Percentiles rank a stretch among this genome's conserved stretches.
Conservation (phyloP, 2,329 filamentous ascomycete species). For the Gremmenia infestans region DNA sequence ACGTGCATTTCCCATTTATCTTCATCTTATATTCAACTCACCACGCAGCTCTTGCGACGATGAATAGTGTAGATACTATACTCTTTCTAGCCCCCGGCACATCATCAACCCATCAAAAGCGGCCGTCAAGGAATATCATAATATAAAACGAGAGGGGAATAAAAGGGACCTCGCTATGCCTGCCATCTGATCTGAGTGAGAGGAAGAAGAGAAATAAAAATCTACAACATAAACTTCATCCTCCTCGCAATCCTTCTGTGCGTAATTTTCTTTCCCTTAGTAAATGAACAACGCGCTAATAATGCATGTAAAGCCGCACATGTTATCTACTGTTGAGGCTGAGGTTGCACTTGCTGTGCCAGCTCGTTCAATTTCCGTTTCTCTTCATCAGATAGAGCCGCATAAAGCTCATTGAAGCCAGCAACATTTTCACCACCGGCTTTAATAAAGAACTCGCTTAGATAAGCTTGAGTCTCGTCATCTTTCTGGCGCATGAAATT, state of each 20-base stretch:
- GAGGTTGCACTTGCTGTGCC: constrained; percentile 17
- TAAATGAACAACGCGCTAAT: neutral
- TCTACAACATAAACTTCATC: neutral
- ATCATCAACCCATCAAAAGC: neutral
- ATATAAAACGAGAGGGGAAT: neutral
- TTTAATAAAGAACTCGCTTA: constrained; percentile 72
- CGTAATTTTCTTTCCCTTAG: neutral
- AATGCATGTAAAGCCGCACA: neutral
- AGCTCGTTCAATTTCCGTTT: constrained; percentile 42
- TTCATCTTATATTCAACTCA: neutral
- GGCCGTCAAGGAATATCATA: neutral
- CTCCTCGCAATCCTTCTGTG: neutral
- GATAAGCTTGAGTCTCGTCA: constrained; percentile 83
- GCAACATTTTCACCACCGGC: constrained; percentile 32
- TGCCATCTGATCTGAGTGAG: neutral
- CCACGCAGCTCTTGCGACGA: constrained; percentile 11
- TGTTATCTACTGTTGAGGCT: neutral
- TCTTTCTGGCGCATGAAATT: constrained; percentile 62
- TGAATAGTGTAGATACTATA: neutral
- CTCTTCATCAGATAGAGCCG: constrained; percentile 35
- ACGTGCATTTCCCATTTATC: neutral
- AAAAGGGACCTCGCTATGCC: neutral
- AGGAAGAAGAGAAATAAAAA: neutral
- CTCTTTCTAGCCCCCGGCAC: neutral
- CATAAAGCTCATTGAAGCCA: constrained; percentile 35